Evolutionary conservation across 2,329 filamentous ascomycete species (phyloP).

Genomic region (Aspergillus japonicus): DNA sequence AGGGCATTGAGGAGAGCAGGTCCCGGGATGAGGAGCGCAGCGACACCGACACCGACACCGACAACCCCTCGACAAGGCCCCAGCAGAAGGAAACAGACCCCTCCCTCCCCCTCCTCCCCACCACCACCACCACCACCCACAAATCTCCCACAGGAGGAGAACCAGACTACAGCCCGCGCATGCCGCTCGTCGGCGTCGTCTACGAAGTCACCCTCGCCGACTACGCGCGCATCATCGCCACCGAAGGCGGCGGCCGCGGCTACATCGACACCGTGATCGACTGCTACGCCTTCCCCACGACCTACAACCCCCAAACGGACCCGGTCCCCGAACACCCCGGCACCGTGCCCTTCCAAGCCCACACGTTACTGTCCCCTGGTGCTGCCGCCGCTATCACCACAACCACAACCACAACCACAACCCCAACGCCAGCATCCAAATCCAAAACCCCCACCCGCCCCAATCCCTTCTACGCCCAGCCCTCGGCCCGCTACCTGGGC

Average conservation of each 20-base stretch:
- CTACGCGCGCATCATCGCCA: slow-evolving; percentile 81
- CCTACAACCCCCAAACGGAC: slow-evolving; percentile 44
- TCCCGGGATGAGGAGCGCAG: not conserved
- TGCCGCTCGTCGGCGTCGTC: slow-evolving; percentile 85
- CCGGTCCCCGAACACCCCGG: slow-evolving; percentile 64
- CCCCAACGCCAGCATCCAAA: not conserved
- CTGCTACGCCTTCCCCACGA: slow-evolving; percentile 66
- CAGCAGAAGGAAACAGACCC: not conserved
- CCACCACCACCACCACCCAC: slow-evolving; percentile 29
- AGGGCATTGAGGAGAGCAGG: too few relatives aligned
- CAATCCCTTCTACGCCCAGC: slow-evolving; percentile 71
- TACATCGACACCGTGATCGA: slow-evolving; percentile 81
- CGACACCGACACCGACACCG: not conserved
- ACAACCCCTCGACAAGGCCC: not conserved
- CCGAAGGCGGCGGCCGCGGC: slow-evolving; percentile 81
- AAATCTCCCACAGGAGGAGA: slow-evolving; percentile 11
- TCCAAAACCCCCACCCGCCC: slow-evolving; percentile 47
- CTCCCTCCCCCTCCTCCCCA: not conserved
- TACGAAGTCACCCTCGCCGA: slow-evolving; percentile 87
- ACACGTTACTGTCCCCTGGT: slow-evolving; percentile 74
- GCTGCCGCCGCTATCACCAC: not conserved
- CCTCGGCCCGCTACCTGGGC: slow-evolving; percentile 79
- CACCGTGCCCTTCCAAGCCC: slow-evolving; percentile 71
- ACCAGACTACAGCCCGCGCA: slow-evolving; percentile 47
- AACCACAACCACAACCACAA: not conserved